A percentile compares a stretch with the other conserved stretches of the same genome.
These are phyloP conservation scores for Phytomonas sp. DNA, from an alignment of 208 protist genomes.

Conservation along the genomic window DNA sequence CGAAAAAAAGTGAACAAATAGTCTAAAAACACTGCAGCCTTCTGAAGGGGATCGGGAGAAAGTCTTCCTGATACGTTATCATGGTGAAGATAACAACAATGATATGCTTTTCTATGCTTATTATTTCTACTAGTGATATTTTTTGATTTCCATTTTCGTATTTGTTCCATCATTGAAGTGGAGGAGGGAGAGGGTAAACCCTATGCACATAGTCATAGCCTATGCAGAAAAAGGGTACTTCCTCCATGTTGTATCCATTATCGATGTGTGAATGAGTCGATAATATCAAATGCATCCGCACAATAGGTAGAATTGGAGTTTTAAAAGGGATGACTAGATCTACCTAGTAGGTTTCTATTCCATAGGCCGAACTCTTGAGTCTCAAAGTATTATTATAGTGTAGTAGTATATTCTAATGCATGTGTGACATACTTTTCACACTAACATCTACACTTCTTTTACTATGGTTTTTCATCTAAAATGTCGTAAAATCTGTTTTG, in stretches of 20 bases:
- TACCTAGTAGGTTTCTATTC: background rate
- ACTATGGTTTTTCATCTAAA: no score
- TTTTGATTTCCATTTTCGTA: constrained; percentile 14
- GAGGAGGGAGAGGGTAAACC: background rate
- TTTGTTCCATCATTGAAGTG: constrained; percentile 2
- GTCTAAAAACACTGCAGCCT: background rate
- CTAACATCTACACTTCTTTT: constrained; percentile 1
- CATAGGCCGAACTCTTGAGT: background rate
- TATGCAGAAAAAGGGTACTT: background rate
- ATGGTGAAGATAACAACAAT: background rate
- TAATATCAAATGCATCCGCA: background rate
- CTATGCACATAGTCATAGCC: background rate
- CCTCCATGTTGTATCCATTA: background rate
- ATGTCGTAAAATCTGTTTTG: no score
- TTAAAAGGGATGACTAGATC: background rate
- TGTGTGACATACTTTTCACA: background rate
- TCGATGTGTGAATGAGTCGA: background rate
- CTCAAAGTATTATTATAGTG: background rate
- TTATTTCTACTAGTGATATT: background rate
- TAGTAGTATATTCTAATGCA: constrained; percentile 1
- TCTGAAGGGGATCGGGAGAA: background rate
- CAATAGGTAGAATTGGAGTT: background rate
- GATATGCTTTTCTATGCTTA: background rate
- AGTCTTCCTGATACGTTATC: background rate
- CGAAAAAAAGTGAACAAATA: background rate